phyloP scores from a whole-genome alignment of 1,284 basidiomycete species.

The Pholiota adiposa region DNA sequence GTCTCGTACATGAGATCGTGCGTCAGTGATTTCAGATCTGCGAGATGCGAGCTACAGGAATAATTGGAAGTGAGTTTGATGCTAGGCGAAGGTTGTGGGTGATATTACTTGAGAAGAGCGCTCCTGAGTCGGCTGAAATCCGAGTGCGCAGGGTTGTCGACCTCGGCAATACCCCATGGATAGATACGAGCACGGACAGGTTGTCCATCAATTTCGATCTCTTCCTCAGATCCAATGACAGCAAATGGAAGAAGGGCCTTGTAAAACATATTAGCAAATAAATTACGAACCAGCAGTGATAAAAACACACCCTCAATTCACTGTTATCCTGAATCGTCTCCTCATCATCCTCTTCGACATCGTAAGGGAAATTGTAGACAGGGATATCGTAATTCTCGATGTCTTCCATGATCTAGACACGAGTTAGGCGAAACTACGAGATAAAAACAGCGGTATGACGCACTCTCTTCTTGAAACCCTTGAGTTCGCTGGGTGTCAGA shows the following conservation, averaged over 20 bases:
- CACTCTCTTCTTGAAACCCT: conserved; percentile 96
- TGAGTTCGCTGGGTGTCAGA: conserved; percentile 89
- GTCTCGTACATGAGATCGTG: conserved; percentile 96
- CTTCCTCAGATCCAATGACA: conserved; percentile 96
- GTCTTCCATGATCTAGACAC: conserved; percentile 92
- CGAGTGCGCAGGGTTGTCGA: conserved; percentile 98
- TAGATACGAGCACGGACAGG: conserved; percentile 92
- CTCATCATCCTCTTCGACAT: conserved; percentile 98
- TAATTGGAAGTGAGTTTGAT: conserved; percentile 11
- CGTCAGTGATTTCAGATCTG: conserved; percentile 93
- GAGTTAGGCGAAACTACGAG: conserved; percentile 6
- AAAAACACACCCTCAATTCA: conserved; percentile 77
- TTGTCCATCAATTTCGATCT: conserved; percentile 92
- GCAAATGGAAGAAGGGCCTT: conserved; percentile 94
- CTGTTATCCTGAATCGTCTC: conserved; percentile 98
- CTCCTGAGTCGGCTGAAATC: conserved; percentile 94
- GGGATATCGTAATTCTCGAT: conserved; percentile 99
- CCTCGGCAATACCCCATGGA: conserved; percentile 98
- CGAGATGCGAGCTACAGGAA: conserved; percentile 82
- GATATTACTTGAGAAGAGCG: conserved; percentile 82
- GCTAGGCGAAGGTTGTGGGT: neutral
- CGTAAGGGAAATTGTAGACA: conserved; percentile 99
- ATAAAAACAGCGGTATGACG: conserved; percentile 33
- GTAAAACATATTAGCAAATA: conserved; percentile 10
- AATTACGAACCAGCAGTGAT: neutral